A percentile compares a stretch with the other conserved stretches of the same genome.
These are phyloP conservation scores for Trichoderma brevicompactum DNA, from an alignment of 2,329 filamentous ascomycete species.

Conservation along the genomic window DNA sequence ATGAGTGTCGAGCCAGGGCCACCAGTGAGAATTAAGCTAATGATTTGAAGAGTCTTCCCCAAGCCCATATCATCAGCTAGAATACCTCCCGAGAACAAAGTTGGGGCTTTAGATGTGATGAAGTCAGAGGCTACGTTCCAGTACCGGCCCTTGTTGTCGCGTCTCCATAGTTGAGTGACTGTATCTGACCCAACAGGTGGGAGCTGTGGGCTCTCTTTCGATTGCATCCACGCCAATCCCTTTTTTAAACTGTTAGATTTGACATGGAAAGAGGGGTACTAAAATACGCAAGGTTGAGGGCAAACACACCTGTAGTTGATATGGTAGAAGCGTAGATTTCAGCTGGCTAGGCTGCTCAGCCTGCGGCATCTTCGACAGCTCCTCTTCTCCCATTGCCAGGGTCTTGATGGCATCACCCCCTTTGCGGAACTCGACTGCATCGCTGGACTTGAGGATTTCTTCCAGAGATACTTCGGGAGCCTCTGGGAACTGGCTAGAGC, in stretches of 20 bases:
- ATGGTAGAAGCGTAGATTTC: constrained; percentile 71
- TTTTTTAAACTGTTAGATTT: constrained; percentile 44
- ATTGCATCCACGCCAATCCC: constrained; percentile 79
- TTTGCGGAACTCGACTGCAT: constrained; percentile 68
- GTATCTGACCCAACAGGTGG: constrained; percentile 63
- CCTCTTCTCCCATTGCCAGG: constrained; percentile 71
- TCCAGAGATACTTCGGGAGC: constrained; percentile 57
- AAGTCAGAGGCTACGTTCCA: constrained; percentile 66
- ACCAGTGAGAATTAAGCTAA: constrained; percentile 72
- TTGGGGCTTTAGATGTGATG: constrained; percentile 59
- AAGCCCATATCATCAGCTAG: constrained; percentile 90
- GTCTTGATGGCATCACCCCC: constrained; percentile 68
- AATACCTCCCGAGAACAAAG: constrained; percentile 78
- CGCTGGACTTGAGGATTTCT: constrained; percentile 67
- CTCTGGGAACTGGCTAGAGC: constrained; percentile 32
- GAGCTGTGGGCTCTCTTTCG: constrained; percentile 72
- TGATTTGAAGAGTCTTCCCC: constrained; percentile 86
- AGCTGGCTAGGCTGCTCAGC: constrained; percentile 70
- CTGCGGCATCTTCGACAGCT: constrained; percentile 72
- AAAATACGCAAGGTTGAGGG: not conserved
- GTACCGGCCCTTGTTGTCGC: constrained; percentile 54
- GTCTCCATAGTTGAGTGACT: constrained; percentile 77
- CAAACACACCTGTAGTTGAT: constrained; percentile 66
- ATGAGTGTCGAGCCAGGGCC: constrained; percentile 71
- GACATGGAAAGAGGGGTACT: not conserved